A percentile compares a stretch with the other conserved stretches of the same genome.
phyloP scores from a whole-genome alignment of 768 basidiomycete species.

The Tremella mesenterica region DNA sequence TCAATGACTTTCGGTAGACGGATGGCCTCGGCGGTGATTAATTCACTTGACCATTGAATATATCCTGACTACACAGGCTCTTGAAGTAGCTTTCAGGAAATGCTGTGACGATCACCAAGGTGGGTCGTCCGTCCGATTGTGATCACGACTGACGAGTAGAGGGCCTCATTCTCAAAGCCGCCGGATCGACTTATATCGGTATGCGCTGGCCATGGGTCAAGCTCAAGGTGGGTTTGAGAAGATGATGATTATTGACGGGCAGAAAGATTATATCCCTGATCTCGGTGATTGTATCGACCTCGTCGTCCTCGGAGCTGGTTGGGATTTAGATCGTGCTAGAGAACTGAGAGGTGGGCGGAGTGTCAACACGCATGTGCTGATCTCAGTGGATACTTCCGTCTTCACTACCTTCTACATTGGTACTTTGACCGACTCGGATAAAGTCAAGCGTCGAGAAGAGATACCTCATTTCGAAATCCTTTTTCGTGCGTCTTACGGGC shows the following conservation, averaged over 20 bases:
- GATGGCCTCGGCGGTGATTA: conserved; percentile 3
- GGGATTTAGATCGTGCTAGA: conserved; percentile 70
- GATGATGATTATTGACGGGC: neutral
- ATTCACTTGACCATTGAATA: neutral
- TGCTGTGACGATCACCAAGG: conserved; percentile 14
- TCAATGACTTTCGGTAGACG: conserved; percentile 41
- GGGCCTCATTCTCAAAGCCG: conserved; percentile 66
- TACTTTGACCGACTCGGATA: conserved; percentile 52
- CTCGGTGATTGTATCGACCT: conserved; percentile 75
- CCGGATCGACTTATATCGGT: conserved; percentile 60
- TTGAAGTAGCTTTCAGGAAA: conserved; percentile 5
- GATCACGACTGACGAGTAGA: conserved; percentile 27
- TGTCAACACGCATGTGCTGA: conserved; percentile 6
- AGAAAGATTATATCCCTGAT: conserved; percentile 79
- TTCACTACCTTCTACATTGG: conserved; percentile 77
- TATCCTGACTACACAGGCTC: conserved; percentile 4
- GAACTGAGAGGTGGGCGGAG: conserved; percentile 58
- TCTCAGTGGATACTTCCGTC: conserved; percentile 58
- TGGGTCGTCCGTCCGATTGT: conserved; percentile 1
- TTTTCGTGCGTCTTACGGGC: conserved; percentile 69
- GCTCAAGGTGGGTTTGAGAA: conserved; percentile 43
- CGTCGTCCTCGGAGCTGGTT: conserved; percentile 64
- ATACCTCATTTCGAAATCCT: conserved; percentile 63
- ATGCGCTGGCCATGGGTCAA: conserved; percentile 69
- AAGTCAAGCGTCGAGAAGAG: conserved; percentile 31